Conservation (phyloP, 2,329 filamentous ascomycete genomes). For the Colletotrichum navitas region DNA sequence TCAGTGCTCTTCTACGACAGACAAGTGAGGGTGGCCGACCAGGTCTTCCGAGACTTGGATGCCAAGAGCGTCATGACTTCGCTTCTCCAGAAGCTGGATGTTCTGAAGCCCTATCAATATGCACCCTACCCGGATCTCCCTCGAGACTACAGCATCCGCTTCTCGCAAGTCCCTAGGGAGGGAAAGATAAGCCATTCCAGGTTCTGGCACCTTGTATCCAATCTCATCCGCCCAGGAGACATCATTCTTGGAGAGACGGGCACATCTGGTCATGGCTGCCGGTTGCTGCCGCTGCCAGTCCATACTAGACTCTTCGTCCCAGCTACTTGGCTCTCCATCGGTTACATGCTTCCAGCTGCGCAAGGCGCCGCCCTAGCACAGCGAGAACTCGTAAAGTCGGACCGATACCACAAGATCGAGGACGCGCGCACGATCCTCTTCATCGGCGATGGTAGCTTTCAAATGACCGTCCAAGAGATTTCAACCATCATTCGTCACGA, state of each 20-base stretch:
- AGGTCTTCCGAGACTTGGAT: conserved; percentile 49
- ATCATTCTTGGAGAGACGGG: conserved; percentile 70
- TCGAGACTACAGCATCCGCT: conserved; percentile 43
- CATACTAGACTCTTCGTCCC: conserved; percentile 61
- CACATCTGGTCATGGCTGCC: conserved; percentile 67
- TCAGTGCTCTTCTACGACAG: conserved; percentile 49
- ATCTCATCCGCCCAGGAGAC: conserved; percentile 60
- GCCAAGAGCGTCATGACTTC: conserved; percentile 43
- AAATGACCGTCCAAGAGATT: conserved; percentile 76
- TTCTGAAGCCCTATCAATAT: conserved; percentile 45
- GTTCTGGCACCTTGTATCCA: conserved; percentile 55
- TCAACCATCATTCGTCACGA: conserved; percentile 70
- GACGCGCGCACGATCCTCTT: conserved; percentile 66
- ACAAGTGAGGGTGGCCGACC: conserved; percentile 38
- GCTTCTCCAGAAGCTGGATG: conserved; percentile 45
- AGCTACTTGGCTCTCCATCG: conserved; percentile 71
- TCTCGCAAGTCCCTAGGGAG: conserved; percentile 43
- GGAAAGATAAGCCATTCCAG: conserved; percentile 61
- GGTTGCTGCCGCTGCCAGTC: conserved; percentile 62
- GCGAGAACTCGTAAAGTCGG: conserved; percentile 54
- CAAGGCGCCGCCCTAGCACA: conserved; percentile 69
- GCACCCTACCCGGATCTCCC: conserved; percentile 48
- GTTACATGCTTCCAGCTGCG: conserved; percentile 70
- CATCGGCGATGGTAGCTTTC: conserved; percentile 74
- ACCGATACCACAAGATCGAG: conserved; percentile 48